Conservation (phyloP, 2,329 filamentous ascomycete species). For the Ophiostoma sp. region DNA sequence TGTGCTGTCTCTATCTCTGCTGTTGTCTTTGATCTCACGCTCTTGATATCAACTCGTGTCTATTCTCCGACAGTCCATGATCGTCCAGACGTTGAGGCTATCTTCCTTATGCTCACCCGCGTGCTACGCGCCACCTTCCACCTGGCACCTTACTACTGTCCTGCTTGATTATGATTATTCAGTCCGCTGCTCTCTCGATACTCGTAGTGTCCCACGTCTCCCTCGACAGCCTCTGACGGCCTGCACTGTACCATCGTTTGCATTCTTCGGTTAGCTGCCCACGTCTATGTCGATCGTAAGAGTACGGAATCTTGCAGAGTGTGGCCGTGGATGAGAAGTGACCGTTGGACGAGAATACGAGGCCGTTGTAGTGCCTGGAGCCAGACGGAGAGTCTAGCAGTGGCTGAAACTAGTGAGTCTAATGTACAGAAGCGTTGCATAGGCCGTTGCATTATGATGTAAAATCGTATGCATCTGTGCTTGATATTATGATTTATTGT, state of each 20-base stretch:
- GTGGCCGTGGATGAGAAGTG: neutral
- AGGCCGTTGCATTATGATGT: neutral
- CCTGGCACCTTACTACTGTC: neutral
- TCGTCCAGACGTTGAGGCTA: no score
- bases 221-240: neutral
- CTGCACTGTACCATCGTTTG: neutral
- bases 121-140: neutral
- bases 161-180: neutral
- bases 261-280: neutral
- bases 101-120: no score
- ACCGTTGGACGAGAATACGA: constrained; percentile 4
- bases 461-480: no score
- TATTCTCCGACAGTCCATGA: constrained; percentile 1
- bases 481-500: neutral
- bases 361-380: neutral
- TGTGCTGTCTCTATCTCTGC: neutral
- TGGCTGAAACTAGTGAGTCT: no score
- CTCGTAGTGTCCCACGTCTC: neutral
- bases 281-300: neutral
- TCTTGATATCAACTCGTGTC: neutral
- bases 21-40: no score
- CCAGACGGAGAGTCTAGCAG: no score
- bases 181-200: neutral
- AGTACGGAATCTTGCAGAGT: neutral
- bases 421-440: neutral